Base-by-base conservation (phyloP, 139 green algal genomes). In the Nannochloris sp. region DNA sequence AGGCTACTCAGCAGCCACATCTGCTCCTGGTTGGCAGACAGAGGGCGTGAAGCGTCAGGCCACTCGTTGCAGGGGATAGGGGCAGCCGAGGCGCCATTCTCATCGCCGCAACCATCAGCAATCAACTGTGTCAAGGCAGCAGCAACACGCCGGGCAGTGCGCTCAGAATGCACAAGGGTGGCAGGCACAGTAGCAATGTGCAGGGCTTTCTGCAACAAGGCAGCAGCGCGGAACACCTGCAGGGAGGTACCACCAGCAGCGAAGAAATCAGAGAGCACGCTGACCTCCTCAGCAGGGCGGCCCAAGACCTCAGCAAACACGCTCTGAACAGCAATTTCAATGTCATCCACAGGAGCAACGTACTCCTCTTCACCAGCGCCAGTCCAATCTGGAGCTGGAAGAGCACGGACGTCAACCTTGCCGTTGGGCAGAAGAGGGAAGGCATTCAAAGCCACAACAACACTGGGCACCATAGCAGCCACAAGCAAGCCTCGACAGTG, bases 391-490 rank as follows among this genome's bases (percentile, higher is more conserved):
- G 51, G 51, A 10, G 12, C 24, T 35, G 51, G 51, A 35, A 59
- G 51, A 2, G 51, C 24, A n/a, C n/a, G 19, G 12, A 9, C 14
- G 25, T 59, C 36, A 2, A 23, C 25, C 27, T 55, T 55, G 27
- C 46, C 46, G 19, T 45, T 72, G 9, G 71, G 67, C 58, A 74
- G 27, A 3, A 55, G 14, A 1, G 71, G 71, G 33, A 76, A 31
- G 19, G 30, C 27, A 9, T 44, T 15, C 39, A 78, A 32, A n/a
- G 33, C n/a, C 34, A 78, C 34, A 19, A 78, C 8, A 10, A 71
- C 33, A 14, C 39, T 15, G 13, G 71, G 71, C 39, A 78, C 60
- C 68, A 75, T 75, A 5, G 51, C 35, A 14, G 2, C 4, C 30
- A 10, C 23, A 6, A 75, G 60, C 45, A 34, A n/a, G 27, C 12